phyloP scores from a whole-genome alignment of 441 rosid genomes.

The Populus tomentosa region DNA sequence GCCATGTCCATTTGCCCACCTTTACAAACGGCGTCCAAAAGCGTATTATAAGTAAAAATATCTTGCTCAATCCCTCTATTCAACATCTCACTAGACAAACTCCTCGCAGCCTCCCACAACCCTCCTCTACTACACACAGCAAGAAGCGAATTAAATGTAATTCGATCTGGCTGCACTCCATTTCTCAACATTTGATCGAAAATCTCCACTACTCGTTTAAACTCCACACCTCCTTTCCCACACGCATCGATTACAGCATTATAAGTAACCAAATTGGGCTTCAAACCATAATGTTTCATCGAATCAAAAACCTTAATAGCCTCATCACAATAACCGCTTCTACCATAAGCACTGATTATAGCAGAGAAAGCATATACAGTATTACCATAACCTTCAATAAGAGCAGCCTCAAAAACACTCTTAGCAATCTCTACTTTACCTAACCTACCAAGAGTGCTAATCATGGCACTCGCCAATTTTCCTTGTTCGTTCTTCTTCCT shows the following conservation, averaged over 20 bases:
- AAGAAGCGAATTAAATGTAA: slow-evolving; percentile 78
- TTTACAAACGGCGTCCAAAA: slow-evolving; percentile 84
- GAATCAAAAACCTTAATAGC: slow-evolving; percentile 64
- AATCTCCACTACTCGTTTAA: slow-evolving; percentile 50
- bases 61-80: slow-evolving; percentile 74
- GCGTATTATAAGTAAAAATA: slow-evolving; percentile 73
- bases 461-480: slow-evolving; percentile 76
- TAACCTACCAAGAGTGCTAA: slow-evolving; percentile 72
- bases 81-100: slow-evolving; percentile 74
- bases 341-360: slow-evolving; percentile 75
- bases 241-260: slow-evolving; percentile 92
- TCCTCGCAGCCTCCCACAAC: slow-evolving; percentile 74
- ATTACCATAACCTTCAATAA: slow-evolving; percentile 70
- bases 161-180: slow-evolving; percentile 79
- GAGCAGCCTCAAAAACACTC: slow-evolving; percentile 59
- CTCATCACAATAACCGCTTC: slow-evolving; percentile 61
- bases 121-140: slow-evolving; percentile 88
- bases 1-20: slow-evolving; percentile 87
- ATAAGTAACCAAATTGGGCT: slow-evolving; percentile 84
- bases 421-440: slow-evolving; percentile 74
- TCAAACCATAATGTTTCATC: slow-evolving; percentile 58
- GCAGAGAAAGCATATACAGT: slow-evolving; percentile 88
- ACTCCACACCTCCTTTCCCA: slow-evolving; percentile 86
- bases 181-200: slow-evolving; percentile 72
- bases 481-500: slow-evolving; percentile 73